Evolutionary conservation across 139 green algal genomes (phyloP), one percentile per base, ranked within the genome.

Genomic region (Auxenochlorella protothecoides): DNA sequence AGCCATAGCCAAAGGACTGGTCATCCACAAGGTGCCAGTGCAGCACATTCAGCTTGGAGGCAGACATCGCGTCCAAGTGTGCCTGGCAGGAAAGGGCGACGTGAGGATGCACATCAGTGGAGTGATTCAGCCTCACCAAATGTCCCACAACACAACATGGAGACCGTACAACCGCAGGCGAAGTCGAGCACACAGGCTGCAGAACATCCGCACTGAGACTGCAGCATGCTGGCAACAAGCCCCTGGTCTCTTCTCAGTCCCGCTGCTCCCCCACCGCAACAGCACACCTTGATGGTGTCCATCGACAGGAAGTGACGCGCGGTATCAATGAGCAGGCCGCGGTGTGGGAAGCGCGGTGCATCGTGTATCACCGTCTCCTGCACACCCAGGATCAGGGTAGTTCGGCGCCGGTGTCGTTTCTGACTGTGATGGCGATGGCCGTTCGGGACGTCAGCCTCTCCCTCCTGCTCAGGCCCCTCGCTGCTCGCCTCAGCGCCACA

Each of bases 21-120:
- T 88, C 81, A 63, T 90, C 85, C 9, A 79, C 75, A 4, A 84
- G 74, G 72, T 90, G 85, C 84, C 84, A 89, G 74, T 90, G 85
- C 60, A 90, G 75, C 12, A 82, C 74, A 69, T 91, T 91, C 61
- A 89, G 59, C 71, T 89, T 89, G 16, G 73, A 54, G 52, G 71
- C 72, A 10, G 78, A 71, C 84, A 91, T 87, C 52, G 82, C 84
- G 55, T 91, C 84, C 53, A 91, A 56, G 12, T 81, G 68, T 8
- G 68, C 16, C 53, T 71, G 78, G 12, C 11, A 53, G 68, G 11
- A 27, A 44, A 44, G 27, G 27, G 27, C 27, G 27, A 44, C 27
- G 27, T 44, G 27, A 44, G 27, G 27, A 44, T 44, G 27, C 27
- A 44, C 27, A 44, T 0, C 27, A 44, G 27, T 44, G 27, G 27